Base-by-base conservation (phyloP, 257 asterid species). In the Solanum dulcamara region DNA sequence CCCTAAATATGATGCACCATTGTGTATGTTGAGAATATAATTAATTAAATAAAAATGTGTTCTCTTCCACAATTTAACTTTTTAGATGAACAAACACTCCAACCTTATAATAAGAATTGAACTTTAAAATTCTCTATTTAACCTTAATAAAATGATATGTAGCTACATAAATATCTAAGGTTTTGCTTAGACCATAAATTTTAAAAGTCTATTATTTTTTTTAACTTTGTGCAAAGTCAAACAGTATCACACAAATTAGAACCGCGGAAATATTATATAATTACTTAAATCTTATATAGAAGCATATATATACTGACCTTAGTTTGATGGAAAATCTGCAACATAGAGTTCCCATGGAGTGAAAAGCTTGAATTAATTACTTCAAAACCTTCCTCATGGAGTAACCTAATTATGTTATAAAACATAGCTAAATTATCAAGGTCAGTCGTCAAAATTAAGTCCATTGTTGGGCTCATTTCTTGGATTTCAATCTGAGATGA, bases 291-390 rank as follows among this genome's bases (percentile, higher is more conserved):
- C n/a, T n/a, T n/a, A 57, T 3, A 53, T 53, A 0, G 7, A 20
- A 4, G 1, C 6, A 57, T 57, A 15, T 15, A 64, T 64, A 64
- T 64, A 68, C 79, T 68, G 28, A 68, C 93, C 92, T 90, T 88
- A 24, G 22, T 53, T 50, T 89, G 89, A 28, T 83, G 86, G 44
- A 84, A 85, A 55, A 90, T 68, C 22, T 90, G 94, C 85, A 93
- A 22, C 46, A 22, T 64, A 60, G 93, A 90, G 80, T 80, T 85
- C 62, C 92, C 94, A 85, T 70, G 48, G 40, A 85, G 81, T 22
- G 87, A 64, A 83, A 93, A 93, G 38, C 24, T 90, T 13, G 96
- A 92, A 68, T 71, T 35, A 14, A 88, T 87, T 24, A 93, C 84
- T 59, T 93, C 90, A 60, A 84, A 77, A 50, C 90, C 89, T 74